Evolutionary conservation across 2,329 filamentous ascomycete species (phyloP), one percentile per base, ranked within the genome.

Genomic region (Aspergillus sp.): DNA sequence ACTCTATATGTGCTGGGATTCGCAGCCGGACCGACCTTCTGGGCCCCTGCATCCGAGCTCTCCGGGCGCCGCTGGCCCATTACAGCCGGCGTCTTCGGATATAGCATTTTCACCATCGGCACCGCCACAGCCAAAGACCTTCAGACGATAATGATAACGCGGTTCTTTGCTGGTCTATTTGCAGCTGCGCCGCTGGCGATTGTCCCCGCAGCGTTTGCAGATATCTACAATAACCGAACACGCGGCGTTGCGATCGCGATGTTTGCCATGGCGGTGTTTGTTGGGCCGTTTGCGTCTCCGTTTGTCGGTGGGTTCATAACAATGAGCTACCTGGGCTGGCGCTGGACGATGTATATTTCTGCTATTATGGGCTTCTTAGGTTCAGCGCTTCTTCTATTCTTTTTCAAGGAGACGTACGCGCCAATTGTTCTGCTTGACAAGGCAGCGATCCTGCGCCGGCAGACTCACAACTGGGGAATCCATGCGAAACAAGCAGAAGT

Each of bases 401-500:
- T 57, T 31, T 46, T 39, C 19, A 43, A 45, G 19, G 55, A 57
- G 33, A 53, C 55, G 2, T 50, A 57, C 17, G 50, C 49, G 5
- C 55, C 50, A 7, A 35, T 53, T 4, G 35, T 57, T 8, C 19
- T 57, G 17, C n/a, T 52, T 6, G 19, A 39, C 1, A 57, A 54
- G 35, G 55, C 55, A 7, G 37, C 19, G 6, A 49, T 17, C 4
- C 55, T 57, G 6, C 55, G 55, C 7, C 37, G 43, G 4, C 48
- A 57, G 37, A 57, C 44, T 6, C 33, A 23, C 7, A 57, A 53
- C 27, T 50, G 50, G 44, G 50, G 37, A 7, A 44, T 57, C 11
- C 50, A 57, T 24, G 55, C 55, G 21, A 47, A 49, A 11, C 55
- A 57, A 12, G 55, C 43, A 6, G 50, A 57, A 23, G 35, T 57